Evolutionary conservation across 78 protist genomes (phyloP).

Genomic region (Dictyostelium firmibasis): DNA sequence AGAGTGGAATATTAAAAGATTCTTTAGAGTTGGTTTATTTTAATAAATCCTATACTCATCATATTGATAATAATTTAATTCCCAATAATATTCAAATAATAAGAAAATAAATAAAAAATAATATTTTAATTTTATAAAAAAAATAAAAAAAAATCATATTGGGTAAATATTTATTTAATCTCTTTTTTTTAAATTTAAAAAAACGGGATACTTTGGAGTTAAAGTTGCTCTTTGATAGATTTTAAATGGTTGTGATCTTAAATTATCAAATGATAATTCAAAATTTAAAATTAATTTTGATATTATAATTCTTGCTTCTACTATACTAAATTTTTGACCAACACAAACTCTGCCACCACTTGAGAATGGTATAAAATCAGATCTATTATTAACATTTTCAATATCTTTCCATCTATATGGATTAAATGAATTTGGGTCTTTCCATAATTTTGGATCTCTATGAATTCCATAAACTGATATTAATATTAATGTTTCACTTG

Average conservation of each 20-base stretch:
- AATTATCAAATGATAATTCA: background rate
- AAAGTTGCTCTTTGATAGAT: conserved; percentile 71
- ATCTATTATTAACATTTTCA: background rate
- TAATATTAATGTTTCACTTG: conserved; percentile 20
- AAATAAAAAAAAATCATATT: too few species aligned
- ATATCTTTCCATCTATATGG: conserved; percentile 35
- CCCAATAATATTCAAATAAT: background rate
- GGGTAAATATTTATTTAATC: background rate
- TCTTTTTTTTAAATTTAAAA: background rate
- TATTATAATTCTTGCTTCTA: conserved; percentile 37
- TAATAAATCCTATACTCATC: background rate
- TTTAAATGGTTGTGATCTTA: conserved; percentile 9
- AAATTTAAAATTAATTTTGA: conserved; percentile 1
- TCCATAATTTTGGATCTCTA: conserved; percentile 13
- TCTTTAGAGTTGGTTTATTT: background rate
- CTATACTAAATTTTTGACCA: conserved; percentile 34
- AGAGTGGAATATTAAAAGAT: background rate
- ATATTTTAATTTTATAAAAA: too few species aligned
- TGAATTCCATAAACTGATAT: conserved; percentile 61
- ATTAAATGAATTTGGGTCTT: conserved; percentile 16
- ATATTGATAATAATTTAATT: background rate
- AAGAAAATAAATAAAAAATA: background rate
- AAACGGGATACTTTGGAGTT: conserved; percentile 39
- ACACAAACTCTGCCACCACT: conserved; percentile 42
- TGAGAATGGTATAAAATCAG: conserved; percentile 47